Conservation (phyloP, 2,329 filamentous ascomycete species). For the Emydomyces testavorans region DNA sequence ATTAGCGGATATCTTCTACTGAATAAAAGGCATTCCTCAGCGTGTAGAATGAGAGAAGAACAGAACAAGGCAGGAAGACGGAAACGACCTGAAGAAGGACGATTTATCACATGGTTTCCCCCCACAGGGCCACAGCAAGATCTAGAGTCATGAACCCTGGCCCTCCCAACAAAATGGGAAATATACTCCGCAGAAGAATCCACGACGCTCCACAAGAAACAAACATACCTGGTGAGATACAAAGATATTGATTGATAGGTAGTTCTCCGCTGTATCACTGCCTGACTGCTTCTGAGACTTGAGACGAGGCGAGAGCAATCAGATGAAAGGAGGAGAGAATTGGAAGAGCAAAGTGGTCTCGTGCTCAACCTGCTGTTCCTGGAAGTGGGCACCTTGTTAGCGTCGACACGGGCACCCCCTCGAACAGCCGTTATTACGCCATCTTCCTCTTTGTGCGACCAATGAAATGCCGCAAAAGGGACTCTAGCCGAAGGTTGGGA, state of each 20-base stretch:
- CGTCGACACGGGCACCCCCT: background rate
- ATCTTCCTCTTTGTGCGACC: too few species aligned
- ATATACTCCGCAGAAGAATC: background rate
- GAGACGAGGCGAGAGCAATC: background rate
- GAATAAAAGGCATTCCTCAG: background rate
- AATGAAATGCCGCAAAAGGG: too few species aligned
- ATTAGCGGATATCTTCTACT: background rate
- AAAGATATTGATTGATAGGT: too few species aligned
- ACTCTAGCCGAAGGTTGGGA: background rate
- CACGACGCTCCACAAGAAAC: background rate
- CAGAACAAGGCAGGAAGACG: too few species aligned
- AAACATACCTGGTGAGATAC: slow-evolving; percentile 7
- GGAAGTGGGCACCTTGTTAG: background rate
- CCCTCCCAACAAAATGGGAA: background rate
- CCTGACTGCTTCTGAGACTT: background rate
- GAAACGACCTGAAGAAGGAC: too few species aligned
- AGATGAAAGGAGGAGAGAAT: background rate
- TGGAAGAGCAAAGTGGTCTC: slow-evolving; percentile 4
- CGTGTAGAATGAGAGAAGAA: too few species aligned
- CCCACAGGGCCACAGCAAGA: background rate
- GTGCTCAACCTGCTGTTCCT: slow-evolving; percentile 8
- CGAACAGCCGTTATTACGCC: too few species aligned
- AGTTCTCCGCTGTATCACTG: too few species aligned
- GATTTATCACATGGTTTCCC: slow-evolving; percentile 5
- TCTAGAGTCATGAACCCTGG: too few species aligned